Conservation (phyloP, 805 yeast species). For the Candida tallmaniae region DNA sequence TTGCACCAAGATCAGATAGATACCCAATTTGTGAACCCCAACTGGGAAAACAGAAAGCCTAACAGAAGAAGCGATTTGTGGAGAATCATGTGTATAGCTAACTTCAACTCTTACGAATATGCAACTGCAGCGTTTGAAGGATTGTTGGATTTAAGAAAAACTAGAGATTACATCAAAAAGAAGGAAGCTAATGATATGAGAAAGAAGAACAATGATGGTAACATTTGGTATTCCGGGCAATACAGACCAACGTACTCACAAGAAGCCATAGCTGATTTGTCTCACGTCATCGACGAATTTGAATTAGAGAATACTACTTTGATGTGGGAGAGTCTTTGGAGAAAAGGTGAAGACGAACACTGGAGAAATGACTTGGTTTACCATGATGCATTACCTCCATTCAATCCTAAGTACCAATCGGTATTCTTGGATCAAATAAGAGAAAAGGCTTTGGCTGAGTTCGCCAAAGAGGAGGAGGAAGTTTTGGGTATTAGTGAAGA, state of each 20-base stretch:
- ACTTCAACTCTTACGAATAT: conserved; percentile 52
- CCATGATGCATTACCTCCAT: conserved; percentile 57
- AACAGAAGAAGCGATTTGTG: conserved; percentile 79
- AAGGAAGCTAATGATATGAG: conserved; percentile 65
- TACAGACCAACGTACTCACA: conserved; percentile 87
- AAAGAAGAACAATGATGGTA: conserved; percentile 68
- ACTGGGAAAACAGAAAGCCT: conserved; percentile 87
- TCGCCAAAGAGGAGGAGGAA: conserved; percentile 13
- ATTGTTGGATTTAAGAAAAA: conserved; percentile 65
- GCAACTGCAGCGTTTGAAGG: conserved; percentile 74
- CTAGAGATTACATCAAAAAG: conserved; percentile 60
- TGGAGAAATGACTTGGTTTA: conserved; percentile 61
- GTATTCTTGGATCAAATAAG: conserved; percentile 61
- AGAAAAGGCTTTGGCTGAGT: conserved; percentile 32
- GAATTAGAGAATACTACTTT: conserved; percentile 46
- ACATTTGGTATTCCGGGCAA: conserved; percentile 83
- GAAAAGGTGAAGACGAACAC: conserved; percentile 72
- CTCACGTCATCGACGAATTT: conserved; percentile 63
- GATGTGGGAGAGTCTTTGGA: conserved; percentile 84
- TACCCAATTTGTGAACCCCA: conserved; percentile 72
- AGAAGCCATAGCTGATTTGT: conserved; percentile 85
- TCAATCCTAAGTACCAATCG: conserved; percentile 63
- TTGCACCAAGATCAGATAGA: conserved; percentile 57
- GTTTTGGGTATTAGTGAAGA: too few relatives aligned
- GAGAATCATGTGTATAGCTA: conserved; percentile 86